Evolutionary conservation across 345 rosid species (phyloP), one percentile per base, ranked within the genome.

Genomic region (Linum lewisii): DNA sequence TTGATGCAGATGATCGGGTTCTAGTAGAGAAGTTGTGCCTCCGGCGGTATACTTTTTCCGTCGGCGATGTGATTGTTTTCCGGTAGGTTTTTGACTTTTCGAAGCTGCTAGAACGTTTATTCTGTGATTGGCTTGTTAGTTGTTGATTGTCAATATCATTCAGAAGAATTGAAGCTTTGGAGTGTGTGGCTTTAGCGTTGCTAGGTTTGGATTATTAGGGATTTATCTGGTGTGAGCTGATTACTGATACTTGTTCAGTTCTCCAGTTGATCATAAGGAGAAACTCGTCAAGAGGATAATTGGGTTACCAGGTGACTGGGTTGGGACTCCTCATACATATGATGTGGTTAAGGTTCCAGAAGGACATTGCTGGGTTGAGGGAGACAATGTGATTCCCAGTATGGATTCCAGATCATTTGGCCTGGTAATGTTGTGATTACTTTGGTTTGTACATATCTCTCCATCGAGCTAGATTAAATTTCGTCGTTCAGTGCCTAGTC

Each of bases 361-460:
- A 64, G 97, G 99, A 55, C 96, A 81, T 64, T 93, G 94, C 66
- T 93, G 97, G 97, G 92, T 90, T 18, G 99, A 93, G 80, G 99
- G 97, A 66, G 97, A 87, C 63, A 81, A 87, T 76, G 55, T 63
- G 45, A 63, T 58, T 59, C 72, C 81, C 59, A 89, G 95, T 77
- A 34, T 73, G 64, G 97, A 93, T 73, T 87, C 97, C 4, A 80
- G 85, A 73, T 76, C 82, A 63, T 85, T 85, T 67, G 99, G 97
- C 66, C 86, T 95, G 4, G 97, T 93, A 79, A 85, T 51, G 22
- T n/a, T 3, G 3, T 52, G 13, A 10, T 10, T 21, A n/a, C n/a
- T n/a, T n/a, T n/a, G n/a, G n/a, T n/a, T n/a, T n/a, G n/a, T n/a
- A n/a, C n/a, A n/a, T n/a, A n/a, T n/a, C n/a, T n/a, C n/a, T n/a